These are phyloP conservation scores for Skeletonema tropicum DNA, from an alignment of 108 stramenopile genomes.

Conservation along the genomic window DNA sequence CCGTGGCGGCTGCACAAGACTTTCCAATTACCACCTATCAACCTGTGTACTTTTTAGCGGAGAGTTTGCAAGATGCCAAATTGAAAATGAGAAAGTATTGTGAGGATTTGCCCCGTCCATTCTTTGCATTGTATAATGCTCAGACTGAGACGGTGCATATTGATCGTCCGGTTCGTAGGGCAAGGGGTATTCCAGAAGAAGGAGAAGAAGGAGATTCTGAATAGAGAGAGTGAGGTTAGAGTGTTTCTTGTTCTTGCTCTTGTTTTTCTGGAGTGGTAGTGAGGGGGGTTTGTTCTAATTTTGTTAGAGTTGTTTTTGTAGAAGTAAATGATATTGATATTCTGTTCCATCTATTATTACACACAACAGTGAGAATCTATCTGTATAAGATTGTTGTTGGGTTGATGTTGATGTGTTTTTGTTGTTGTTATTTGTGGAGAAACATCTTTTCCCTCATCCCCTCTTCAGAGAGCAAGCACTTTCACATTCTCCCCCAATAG, in stretches of 20 bases:
- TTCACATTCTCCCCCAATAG: too few relatives aligned
- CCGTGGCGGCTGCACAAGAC: slow-evolving; percentile 81
- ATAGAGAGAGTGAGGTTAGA: background rate
- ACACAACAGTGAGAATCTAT: background rate
- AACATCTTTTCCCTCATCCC: background rate
- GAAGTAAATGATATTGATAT: background rate
- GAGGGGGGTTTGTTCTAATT: background rate
- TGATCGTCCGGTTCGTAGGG: slow-evolving; percentile 80
- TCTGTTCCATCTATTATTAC: slow-evolving; percentile 2
- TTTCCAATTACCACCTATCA: slow-evolving; percentile 98
- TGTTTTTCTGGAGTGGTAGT: too few relatives aligned
- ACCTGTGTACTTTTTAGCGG: slow-evolving; percentile 95
- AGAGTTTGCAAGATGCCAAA: slow-evolving; percentile 88
- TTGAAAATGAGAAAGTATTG: slow-evolving; percentile 86
- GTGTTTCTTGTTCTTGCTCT: background rate
- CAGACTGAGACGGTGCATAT: slow-evolving; percentile 84
- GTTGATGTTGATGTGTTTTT: too few relatives aligned
- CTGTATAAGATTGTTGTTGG: background rate
- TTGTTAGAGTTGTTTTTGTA: background rate
- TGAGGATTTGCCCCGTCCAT: slow-evolving; percentile 86
- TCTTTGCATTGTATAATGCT: slow-evolving; percentile 89
- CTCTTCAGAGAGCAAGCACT: background rate
- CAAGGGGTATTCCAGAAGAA: slow-evolving; percentile 34
- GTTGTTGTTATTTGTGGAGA: background rate
- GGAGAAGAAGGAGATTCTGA: background rate